Conservation (phyloP, 345 rosid genomes). For the Dimocarpus longan region DNA sequence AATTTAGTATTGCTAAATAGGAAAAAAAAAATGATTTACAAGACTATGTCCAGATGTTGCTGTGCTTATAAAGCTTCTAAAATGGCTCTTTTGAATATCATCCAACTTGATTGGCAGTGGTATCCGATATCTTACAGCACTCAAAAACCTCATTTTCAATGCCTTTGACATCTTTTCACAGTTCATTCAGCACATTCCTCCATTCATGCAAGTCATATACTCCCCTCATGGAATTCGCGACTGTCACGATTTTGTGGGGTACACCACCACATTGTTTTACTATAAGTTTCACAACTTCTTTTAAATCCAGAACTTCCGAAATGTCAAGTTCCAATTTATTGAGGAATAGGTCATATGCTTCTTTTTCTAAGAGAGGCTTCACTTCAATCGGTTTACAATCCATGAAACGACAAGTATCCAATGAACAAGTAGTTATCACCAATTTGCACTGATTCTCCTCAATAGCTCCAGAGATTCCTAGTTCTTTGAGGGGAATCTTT, state of each 20-base stretch:
- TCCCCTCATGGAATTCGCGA: slow-evolving; percentile 26
- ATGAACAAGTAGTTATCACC: slow-evolving; percentile 21
- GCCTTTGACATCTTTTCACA: background rate
- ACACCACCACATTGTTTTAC: slow-evolving; percentile 23
- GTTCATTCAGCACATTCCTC: slow-evolving; percentile 17
- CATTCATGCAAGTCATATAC: slow-evolving; percentile 17
- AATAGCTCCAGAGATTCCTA: slow-evolving; percentile 9
- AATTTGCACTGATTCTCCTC: slow-evolving; percentile 16
- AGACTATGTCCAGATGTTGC: too few species aligned
- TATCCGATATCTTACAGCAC: too few species aligned
- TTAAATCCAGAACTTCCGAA: background rate
- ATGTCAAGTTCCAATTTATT: background rate
- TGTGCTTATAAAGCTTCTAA: too few species aligned
- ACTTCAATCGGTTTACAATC: slow-evolving; percentile 5
- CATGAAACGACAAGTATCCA: background rate
- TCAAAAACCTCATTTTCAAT: background rate
- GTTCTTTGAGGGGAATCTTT: background rate
- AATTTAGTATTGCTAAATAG: too few species aligned
- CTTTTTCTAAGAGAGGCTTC: slow-evolving; percentile 14
- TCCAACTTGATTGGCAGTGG: too few species aligned
- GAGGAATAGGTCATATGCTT: slow-evolving; percentile 13
- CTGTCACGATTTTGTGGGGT: slow-evolving; percentile 19
- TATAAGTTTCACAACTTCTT: slow-evolving; percentile 2
- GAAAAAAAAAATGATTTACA: too few species aligned
- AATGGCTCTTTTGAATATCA: too few species aligned